Evolutionary conservation across 1,139 yeast species (phyloP), one percentile per base, ranked within the genome.

Genomic region (Hemisphaericaspora xylofermentans): DNA sequence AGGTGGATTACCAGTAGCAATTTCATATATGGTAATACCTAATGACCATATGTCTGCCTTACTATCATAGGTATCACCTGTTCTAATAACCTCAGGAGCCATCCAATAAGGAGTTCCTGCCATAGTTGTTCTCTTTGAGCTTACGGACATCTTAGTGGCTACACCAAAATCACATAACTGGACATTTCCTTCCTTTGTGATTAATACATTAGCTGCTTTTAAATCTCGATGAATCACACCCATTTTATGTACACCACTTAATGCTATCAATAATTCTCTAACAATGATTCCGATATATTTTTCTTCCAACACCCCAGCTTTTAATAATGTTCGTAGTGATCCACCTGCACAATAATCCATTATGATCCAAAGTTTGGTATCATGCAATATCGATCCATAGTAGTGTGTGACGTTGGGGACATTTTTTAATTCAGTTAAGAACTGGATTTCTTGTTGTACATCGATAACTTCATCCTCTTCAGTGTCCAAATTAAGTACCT

Each of bases 61-160:
- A 39, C 81, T 79, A 54, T 88, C 87, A 61, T 88, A 88, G 2
- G 84, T 74, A 16, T 85, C 85, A 25, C 98, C 98, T 60, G 93
- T 98, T 58, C 91, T 79, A 34, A 93, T 93, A 19, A 93, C 98
- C 61, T 93, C 98, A 0, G 98, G 98, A 0, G 98, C 98, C 99
- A 94, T 94, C 99, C 99, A 94, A 61, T 91, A 94, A 0, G 98
- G 98, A 0, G 99, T 94, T 5, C 99, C 99, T 0, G 96, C 98
- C 80, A 93, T 89, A 1, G 98, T 93, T 33, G 93, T 88, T 54
- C 98, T 75, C 57, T 91, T 86, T 25, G 83, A 82, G 32, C 83
- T 78, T n/a, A 91, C 76, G 1, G 95, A 80, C 30, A 91, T 70
- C 59, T 88, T 94, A 1, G 98, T 97, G 0, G 98, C 98, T 13